Evolutionary conservation across 805 yeast species (phyloP), one percentile per base, ranked within the genome.

Genomic region (Maudiozyma saulgeensis): DNA sequence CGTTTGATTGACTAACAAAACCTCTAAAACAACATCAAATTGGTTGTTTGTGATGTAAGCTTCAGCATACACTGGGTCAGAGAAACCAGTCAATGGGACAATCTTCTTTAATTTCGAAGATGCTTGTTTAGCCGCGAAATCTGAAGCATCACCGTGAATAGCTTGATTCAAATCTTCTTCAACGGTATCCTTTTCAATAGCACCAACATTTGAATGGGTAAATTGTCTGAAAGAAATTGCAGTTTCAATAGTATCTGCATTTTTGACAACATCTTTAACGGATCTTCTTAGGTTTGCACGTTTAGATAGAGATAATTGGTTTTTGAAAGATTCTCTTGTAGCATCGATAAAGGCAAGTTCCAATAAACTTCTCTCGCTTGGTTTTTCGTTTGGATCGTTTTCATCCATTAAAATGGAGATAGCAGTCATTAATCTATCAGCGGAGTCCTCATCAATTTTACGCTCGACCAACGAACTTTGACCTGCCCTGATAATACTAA

Each of bases 21-120:
- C 96, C 60, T 95, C 99, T 58, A 93, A 76, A 0, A 89, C 89
- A 60, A 93, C 95, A 67, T 95, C 98, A 66, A 85, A 93, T 70
- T 95, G 98, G 61, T 90, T 96, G n/a, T 88, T 93, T 56, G 87
- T 87, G 56, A 93, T 87, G 62, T 85, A 87, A 0, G 97, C 99
- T 71, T 93, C 99, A 6, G 96, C 98, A 66, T 93, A 93, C 34
- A 93, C 95, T 19, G 98, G 96, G 67, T 93, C 99, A 0, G 96
- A 86, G 68, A 89, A 93, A 16, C 99, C 99, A n/a, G 99, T 91
- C 57, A 93, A 77, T 65, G 87, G 98, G 45, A 88, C 82, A 60
- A 95, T 86, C 67, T 87, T 89, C 67, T 81, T 84, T 62, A 93
- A 77, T 69, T 87, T 84, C 1, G 96, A 88, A 6, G 86, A 73